phyloP scores from a whole-genome alignment of 2,329 filamentous ascomycete genomes.

The Escovopsis weberi region DNA sequence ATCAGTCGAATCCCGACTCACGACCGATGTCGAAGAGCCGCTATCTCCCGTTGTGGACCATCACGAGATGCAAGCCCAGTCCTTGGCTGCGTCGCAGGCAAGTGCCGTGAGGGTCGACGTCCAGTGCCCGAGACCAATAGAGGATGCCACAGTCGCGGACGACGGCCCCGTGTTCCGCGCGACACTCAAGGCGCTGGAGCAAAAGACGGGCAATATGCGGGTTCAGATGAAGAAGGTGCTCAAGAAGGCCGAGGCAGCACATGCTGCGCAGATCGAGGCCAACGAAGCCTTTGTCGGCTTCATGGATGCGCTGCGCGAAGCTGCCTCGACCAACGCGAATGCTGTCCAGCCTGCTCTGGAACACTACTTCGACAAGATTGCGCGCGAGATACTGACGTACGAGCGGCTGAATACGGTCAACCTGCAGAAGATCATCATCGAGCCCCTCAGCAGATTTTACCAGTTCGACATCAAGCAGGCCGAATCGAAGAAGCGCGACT shows the following conservation, averaged over 20 bases:
- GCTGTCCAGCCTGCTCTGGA: conserved; percentile 95
- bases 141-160: conserved; percentile 73
- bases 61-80: conserved; percentile 19
- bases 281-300: conserved; percentile 78
- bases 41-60: conserved; percentile 33
- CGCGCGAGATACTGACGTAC: conserved; percentile 74
- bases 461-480: conserved; percentile 95
- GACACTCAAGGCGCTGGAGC: conserved; percentile 90
- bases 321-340: conserved; percentile 80
- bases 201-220: conserved; percentile 92
- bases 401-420: conserved; percentile 74
- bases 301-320: conserved; percentile 74
- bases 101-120: conserved; percentile 69
- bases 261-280: conserved; percentile 63
- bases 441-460: conserved; percentile 83
- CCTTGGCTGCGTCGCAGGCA: conserved; percentile 11
- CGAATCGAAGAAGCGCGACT: conserved; percentile 91
- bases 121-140: conserved; percentile 68
- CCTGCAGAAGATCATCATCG: conserved; percentile 85
- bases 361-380: conserved; percentile 96
- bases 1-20: conserved; percentile 71
- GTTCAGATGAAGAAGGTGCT: conserved; percentile 91
- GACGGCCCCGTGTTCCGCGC: conserved; percentile 93
- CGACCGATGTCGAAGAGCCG: conserved; percentile 47
- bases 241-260: conserved; percentile 81